Base-by-base conservation (phyloP, 2,329 filamentous ascomycete genomes). In the Penicillium sp. region DNA sequence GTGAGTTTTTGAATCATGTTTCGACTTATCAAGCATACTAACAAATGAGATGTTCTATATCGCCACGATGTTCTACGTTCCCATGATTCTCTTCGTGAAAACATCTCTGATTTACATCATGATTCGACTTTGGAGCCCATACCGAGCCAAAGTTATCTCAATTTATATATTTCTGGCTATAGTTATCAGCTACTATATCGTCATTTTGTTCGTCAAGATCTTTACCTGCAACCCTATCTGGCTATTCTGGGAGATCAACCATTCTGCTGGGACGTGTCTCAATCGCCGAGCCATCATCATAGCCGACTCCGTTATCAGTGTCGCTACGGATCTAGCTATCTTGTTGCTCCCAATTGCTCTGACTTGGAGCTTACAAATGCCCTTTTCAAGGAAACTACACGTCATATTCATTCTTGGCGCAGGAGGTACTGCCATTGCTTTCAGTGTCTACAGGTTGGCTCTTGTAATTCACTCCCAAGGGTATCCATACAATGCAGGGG, bases 251-350 rank as follows among this genome's bases (percentile, higher is more conserved):
- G 12, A 42, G 7, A 2, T 36, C 32, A 13, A 17, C 15, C 3
- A 41, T 7, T 12, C 13, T 10, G 21, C 17, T 23, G 36, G 21
- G 15, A 13, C 43, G 13, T 51, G 49, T 17, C 26, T 37, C 4
- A 37, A 46, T 9, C 49, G 42, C 3, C n/a, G 36, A 12, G 49
- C 43, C 13, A 46, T 51, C 13, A 46, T 51, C 23, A 29, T 51
- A 17, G 26, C 46, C 10, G 39, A 49, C 23, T 51, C 48, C 7
- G 18, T 40, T 5, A 30, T 45, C 27, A 45, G 48, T 20, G 41
- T 43, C 30, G 15, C 32, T 1, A 43, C 34, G 3, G 42, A 51
- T 34, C 30, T 51, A 21, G 42, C 42, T 12, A 51, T 51, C 12
- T 10, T 51, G 12, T 7, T 36, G 8, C 46, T 51, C 18, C 49